A percentile compares a stretch with the other conserved stretches of the same genome.
These are phyloP conservation scores for Leishmania gerbilli DNA, from an alignment of 208 protist species.

Conservation along the genomic window DNA sequence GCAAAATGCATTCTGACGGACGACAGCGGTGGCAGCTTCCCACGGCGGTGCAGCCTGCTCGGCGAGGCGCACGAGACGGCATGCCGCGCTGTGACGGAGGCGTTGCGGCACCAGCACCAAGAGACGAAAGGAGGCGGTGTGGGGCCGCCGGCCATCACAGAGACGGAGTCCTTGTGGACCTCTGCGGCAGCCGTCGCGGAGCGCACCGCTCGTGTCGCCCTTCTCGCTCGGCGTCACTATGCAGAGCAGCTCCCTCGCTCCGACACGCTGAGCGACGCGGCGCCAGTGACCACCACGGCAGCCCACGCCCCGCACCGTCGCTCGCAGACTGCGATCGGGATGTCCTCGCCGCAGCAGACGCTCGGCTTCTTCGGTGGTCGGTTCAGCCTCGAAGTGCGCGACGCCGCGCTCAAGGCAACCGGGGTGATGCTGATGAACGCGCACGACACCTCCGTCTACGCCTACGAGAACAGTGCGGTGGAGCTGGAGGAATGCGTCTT, in stretches of 20 bases:
- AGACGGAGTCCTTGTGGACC: constrained; percentile 2
- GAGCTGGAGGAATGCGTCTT: constrained; percentile 51
- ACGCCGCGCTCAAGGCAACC: constrained; percentile 44
- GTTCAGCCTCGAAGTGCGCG: constrained; percentile 69
- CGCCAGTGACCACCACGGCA: background rate
- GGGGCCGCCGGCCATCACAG: background rate
- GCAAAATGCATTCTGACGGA: constrained; percentile 72
- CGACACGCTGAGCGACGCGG: constrained; percentile 8
- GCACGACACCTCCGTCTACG: constrained; percentile 62
- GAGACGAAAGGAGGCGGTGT: background rate
- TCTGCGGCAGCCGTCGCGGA: constrained; percentile 9
- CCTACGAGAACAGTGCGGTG: constrained; percentile 55
- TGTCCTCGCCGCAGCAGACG: constrained; percentile 3
- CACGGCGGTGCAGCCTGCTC: constrained; percentile 33
- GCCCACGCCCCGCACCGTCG: background rate
- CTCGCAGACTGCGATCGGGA: background rate
- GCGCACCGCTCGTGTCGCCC: constrained; percentile 11
- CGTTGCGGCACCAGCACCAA: background rate
- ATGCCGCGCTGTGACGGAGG: constrained; percentile 6
- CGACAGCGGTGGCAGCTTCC: constrained; percentile 38
- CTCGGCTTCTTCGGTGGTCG: constrained; percentile 54
- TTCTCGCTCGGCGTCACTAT: constrained; percentile 10
- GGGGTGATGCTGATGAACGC: constrained; percentile 51
- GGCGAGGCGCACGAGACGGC: constrained; percentile 28
- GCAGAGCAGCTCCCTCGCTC: background rate